A percentile compares a stretch with the other conserved stretches of the same genome.
These are phyloP conservation scores for Clitopilus passeckerianus DNA, from an alignment of 768 basidiomycete genomes.

Conservation along the genomic window DNA sequence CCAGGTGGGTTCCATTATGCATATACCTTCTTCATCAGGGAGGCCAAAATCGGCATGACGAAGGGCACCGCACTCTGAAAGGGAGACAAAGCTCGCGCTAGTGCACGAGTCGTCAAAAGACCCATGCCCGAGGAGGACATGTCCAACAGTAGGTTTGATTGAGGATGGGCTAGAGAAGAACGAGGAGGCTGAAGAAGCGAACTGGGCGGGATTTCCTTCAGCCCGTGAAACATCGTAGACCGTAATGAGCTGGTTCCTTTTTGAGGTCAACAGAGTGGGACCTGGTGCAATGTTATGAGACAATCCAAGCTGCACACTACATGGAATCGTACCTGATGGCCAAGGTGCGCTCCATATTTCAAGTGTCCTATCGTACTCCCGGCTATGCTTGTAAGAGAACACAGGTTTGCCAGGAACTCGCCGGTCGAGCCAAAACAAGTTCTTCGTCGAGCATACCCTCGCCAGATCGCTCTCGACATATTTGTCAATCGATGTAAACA, in stretches of 20 bases:
- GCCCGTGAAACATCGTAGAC: slow-evolving; percentile 57
- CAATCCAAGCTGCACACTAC: no score
- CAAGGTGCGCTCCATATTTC: slow-evolving; percentile 32
- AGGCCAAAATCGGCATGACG: slow-evolving; percentile 33
- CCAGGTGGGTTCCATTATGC: slow-evolving; percentile 26
- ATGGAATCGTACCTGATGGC: slow-evolving; percentile 16
- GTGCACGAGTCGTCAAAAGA: slow-evolving; percentile 17
- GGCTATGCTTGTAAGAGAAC: slow-evolving; percentile 55
- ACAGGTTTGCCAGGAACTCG: slow-evolving; percentile 55
- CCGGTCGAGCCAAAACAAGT: slow-evolving; percentile 68
- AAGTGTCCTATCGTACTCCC: slow-evolving; percentile 58
- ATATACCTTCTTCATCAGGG: slow-evolving; percentile 8
- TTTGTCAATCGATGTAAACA: slow-evolving; percentile 53
- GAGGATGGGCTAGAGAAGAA: slow-evolving; percentile 25
- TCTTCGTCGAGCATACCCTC: slow-evolving; percentile 53
- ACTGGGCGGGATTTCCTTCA: slow-evolving; percentile 34
- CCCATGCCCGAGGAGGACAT: slow-evolving; percentile 24
- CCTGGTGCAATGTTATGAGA: slow-evolving; percentile 24
- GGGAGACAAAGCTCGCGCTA: slow-evolving; percentile 34
- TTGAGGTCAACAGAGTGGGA: slow-evolving; percentile 56
- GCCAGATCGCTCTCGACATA: slow-evolving; percentile 36
- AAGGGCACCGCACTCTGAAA: slow-evolving; percentile 44
- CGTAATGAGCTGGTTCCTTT: slow-evolving; percentile 51
- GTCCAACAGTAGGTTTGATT: slow-evolving; percentile 22
- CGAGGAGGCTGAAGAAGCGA: slow-evolving; percentile 38